Evolutionary conservation across 768 basidiomycete genomes (phyloP), one percentile per base, ranked within the genome.

Genomic region (Auricularia sp.): DNA sequence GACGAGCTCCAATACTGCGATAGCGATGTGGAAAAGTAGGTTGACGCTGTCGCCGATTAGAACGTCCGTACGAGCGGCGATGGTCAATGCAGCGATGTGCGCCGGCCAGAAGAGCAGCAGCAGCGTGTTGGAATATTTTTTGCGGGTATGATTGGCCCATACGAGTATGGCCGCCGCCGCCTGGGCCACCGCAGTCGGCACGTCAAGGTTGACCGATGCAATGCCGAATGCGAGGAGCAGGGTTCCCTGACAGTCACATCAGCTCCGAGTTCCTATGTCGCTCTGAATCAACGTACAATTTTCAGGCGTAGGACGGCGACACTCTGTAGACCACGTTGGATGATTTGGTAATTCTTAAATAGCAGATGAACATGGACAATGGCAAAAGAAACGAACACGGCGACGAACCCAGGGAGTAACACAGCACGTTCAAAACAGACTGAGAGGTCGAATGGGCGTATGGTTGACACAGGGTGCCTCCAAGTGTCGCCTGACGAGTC

Each of bases 31-130:
- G 87, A 69, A 3, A 72, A 68, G 34, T 87, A 64, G 10, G 39
- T 85, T 68, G 2, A 77, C 67, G 2, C 70, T 67, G 18, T 75
- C 66, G 7, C 78, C 65, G 36, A 73, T 76, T 54, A 74, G 64
- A 51, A 74, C 68, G 66, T 69, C 67, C 0, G 93, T 90, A 5
- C 91, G 82, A 0, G 83, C 76, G 82, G 87, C 85, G 4, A 90
- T 72, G 11, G 75, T 69, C 0, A 84, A 68, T 0, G 76, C 77
- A 16, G 78, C 21, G 12, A 83, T 61, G 68, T 91, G 90, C 10
- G 81, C 61, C 0, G 92, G 91, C 88, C 91, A 96, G 74, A 91
- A 95, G 60, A 95, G 72, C 10, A 97, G 82, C 43, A 93, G 74
- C 12, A 85, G 71, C 1, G 88, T 79, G 0, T 91, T 91, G 0